Percentiles rank a stretch among this genome's conserved stretches.
Conservation (phyloP, 805 yeast genomes). For the Kodamaea neixiangensis region DNA sequence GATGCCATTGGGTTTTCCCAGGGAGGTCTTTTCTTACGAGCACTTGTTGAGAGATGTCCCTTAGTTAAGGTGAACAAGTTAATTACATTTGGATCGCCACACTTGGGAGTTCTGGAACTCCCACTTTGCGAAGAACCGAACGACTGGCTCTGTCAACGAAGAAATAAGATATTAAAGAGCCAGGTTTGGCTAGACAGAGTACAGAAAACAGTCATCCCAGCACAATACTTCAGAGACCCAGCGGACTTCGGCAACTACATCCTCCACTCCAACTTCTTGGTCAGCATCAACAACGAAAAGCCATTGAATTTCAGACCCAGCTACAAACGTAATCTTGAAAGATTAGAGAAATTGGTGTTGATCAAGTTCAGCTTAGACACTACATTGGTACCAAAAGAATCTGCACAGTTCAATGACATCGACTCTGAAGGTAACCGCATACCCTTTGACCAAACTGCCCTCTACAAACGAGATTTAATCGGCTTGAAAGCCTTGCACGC, state of each 20-base stretch:
- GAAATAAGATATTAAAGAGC: constrained; percentile 54
- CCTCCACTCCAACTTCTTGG: constrained; percentile 58
- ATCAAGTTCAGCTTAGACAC: constrained; percentile 60
- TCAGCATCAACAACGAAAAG: constrained; percentile 66
- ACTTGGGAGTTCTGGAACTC: constrained; percentile 69
- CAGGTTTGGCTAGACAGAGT: constrained; percentile 62
- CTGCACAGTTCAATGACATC: constrained; percentile 64
- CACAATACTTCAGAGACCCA: constrained; percentile 75
- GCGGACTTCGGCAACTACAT: constrained; percentile 54
- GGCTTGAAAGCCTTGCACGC: constrained; percentile 56
- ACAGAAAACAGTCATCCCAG: constrained; percentile 63
- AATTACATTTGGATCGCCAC: constrained; percentile 81
- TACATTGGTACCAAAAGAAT: constrained; percentile 72
- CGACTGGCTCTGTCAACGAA: constrained; percentile 60
- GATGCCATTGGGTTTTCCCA: constrained; percentile 81
- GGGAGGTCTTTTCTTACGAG: constrained; percentile 80
- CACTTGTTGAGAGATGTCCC: constrained; percentile 61
- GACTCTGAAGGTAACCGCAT: constrained; percentile 46
- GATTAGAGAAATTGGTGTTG: constrained; percentile 57
- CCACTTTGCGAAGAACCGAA: constrained; percentile 53
- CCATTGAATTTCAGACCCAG: constrained; percentile 29
- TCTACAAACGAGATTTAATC: constrained; percentile 56
- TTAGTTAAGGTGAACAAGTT: constrained; percentile 44
- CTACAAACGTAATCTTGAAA: constrained; percentile 46
- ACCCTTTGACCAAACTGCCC: constrained; percentile 48